Conservation (phyloP, 257 asterid genomes). For the Solanum infundibuliforme region DNA sequence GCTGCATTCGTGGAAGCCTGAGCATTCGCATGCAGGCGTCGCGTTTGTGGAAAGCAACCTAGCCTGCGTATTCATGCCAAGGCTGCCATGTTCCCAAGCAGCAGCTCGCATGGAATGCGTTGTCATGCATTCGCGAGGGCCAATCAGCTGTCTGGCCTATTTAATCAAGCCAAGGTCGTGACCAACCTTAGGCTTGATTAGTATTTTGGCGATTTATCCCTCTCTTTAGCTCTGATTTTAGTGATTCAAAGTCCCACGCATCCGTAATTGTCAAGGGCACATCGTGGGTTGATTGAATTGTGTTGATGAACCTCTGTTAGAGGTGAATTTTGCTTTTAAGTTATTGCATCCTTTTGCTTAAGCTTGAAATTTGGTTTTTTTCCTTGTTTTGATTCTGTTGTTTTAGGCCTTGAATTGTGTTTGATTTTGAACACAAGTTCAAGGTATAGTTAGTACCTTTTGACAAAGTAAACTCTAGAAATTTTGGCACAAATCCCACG, state of each 20-base stretch:
- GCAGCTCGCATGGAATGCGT: too few relatives aligned
- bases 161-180: too few relatives aligned
- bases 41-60: rapidly evolving
- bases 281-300: too few relatives aligned
- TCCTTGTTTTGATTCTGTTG: too few relatives aligned
- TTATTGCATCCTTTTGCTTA: rapidly evolving
- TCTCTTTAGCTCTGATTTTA: too few relatives aligned
- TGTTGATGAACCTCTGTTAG: too few relatives aligned
- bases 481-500: not conserved
- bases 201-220: too few relatives aligned
- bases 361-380: too few relatives aligned
- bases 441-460: not conserved
- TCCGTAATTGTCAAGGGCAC: rapidly evolving
- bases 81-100: rapidly evolving
- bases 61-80: not conserved
- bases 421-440: not conserved
- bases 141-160: not conserved
- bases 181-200: too few relatives aligned
- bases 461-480: not conserved
- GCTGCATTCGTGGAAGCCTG: rapidly evolving
- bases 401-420: not conserved
- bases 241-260: too few relatives aligned
- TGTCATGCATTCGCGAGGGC: rapidly evolving
- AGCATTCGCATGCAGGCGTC: rapidly evolving
- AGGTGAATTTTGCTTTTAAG: too few relatives aligned